Conservation (phyloP, 257 asterid genomes). For the Nicotiana tabacum region DNA sequence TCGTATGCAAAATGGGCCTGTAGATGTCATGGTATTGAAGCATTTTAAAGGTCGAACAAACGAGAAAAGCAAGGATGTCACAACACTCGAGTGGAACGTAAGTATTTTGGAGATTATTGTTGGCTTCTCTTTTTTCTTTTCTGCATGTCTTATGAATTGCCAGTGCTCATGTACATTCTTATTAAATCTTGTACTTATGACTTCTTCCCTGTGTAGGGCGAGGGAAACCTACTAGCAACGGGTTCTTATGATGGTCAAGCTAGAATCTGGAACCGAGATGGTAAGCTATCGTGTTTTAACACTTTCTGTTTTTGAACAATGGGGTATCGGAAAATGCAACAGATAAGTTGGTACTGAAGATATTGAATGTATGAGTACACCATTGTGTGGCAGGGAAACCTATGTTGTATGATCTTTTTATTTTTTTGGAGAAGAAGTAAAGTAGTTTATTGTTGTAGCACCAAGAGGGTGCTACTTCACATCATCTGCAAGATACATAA, state of each 20-base stretch:
- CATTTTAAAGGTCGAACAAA: constrained; percentile 87
- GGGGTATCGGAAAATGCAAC: background rate
- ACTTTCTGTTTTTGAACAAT: background rate
- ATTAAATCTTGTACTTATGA: background rate
- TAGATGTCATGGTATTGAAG: constrained; percentile 56
- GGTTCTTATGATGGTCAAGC: constrained; percentile 99
- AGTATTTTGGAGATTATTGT: constrained; percentile 17
- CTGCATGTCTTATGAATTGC: background rate
- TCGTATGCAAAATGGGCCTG: constrained; percentile 54
- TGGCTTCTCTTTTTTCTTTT: background rate
- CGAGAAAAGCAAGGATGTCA: constrained; percentile 96
- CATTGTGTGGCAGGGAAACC: background rate
- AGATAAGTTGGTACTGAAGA: background rate
- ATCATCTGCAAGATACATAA: background rate
- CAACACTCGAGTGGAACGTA: constrained; percentile 99
- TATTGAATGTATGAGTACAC: background rate
- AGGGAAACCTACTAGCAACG: constrained; percentile 90
- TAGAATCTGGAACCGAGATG: constrained; percentile 89
- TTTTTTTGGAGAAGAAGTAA: background rate
- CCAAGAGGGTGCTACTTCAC: background rate
- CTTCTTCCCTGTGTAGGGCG: constrained; percentile 47
- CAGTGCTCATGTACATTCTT: background rate
- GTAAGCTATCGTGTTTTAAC: constrained; percentile 35
- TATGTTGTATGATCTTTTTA: background rate
- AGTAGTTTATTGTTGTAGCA: background rate